phyloP scores from a whole-genome alignment of 495 filamentous ascomycete species.

The Acidomyces sp. region DNA sequence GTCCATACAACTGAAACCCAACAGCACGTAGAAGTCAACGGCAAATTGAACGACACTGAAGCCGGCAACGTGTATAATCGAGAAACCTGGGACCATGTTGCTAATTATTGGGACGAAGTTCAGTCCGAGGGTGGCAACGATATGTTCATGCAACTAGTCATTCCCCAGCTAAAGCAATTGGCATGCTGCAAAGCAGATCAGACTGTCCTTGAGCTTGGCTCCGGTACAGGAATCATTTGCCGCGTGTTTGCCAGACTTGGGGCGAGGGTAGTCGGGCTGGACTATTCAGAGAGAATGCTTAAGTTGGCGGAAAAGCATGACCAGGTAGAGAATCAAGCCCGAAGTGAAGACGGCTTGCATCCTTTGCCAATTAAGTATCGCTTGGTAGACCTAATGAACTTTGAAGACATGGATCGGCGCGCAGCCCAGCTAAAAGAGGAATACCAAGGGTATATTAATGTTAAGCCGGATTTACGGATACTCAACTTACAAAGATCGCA shows the following conservation, averaged over 20 bases:
- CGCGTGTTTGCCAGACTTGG: slow-evolving; percentile 2
- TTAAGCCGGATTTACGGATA: no score
- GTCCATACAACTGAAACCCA: no score
- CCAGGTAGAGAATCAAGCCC: background rate
- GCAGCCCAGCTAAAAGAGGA: no score
- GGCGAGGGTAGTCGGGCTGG: slow-evolving; percentile 1
- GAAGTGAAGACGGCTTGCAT: no score
- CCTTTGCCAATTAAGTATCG: slow-evolving; percentile 1
- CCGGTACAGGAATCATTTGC: slow-evolving; percentile 9
- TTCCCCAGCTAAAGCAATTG: slow-evolving; percentile 3
- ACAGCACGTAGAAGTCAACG: background rate
- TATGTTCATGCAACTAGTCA: slow-evolving; percentile 7
- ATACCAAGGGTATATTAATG: no score
- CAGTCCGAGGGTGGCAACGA: slow-evolving; percentile 10
- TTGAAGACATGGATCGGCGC: slow-evolving; percentile 1
- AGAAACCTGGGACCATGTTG: slow-evolving; percentile 4
- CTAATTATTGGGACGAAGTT: slow-evolving; percentile 6
- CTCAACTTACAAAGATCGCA: no score
- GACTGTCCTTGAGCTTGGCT: slow-evolving; percentile 7
- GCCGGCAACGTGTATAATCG: slow-evolving; percentile 2
- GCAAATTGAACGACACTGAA: background rate
- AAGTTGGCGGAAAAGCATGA: slow-evolving; percentile 1
- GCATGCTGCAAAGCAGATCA: background rate
- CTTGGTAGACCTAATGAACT: slow-evolving; percentile 10
- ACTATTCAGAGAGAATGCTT: slow-evolving; percentile 6